These are phyloP conservation scores for Trypanosoma theileri DNA, from an alignment of 208 protist genomes.

Conservation along the genomic window DNA sequence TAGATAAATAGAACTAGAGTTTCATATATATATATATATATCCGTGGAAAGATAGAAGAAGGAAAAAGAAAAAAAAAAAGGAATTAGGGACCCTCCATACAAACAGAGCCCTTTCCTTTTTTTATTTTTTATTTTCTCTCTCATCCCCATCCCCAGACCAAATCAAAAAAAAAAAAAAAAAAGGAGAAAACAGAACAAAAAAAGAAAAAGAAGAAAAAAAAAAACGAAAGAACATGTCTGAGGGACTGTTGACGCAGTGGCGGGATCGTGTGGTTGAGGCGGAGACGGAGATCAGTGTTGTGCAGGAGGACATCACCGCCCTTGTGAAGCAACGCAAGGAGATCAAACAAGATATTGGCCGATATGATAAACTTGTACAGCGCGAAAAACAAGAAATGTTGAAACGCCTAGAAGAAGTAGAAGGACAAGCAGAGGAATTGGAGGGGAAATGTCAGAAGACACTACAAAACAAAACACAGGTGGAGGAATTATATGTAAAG, in stretches of 20 bases:
- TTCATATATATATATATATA: constrained; percentile 2
- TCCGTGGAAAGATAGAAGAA: too few species aligned
- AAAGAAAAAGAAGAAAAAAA: constrained; percentile 1
- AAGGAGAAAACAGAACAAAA: background rate
- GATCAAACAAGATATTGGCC: constrained; percentile 48
- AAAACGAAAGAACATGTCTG: constrained; percentile 20
- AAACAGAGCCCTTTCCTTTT: background rate
- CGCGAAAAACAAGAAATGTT: constrained; percentile 71
- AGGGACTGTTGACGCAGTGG: constrained; percentile 59
- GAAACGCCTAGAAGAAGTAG: constrained; percentile 57
- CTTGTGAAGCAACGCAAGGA: constrained; percentile 41
- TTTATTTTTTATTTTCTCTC: too few species aligned
- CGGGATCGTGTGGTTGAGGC: constrained; percentile 70
- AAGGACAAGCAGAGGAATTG: constrained; percentile 61
- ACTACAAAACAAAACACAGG: constrained; percentile 48
- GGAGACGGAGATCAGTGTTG: constrained; percentile 55
- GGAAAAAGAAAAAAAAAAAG: too few species aligned
- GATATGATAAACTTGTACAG: constrained; percentile 50
- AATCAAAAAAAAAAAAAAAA: too few species aligned
- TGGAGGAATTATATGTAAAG: constrained; percentile 70
- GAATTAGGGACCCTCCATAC: background rate
- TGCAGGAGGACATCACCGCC: constrained; percentile 70
- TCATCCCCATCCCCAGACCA: too few species aligned
- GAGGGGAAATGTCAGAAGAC: constrained; percentile 53
- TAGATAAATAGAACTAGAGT: background rate